Evolutionary conservation across 1,284 basidiomycete genomes (phyloP), one percentile per base, ranked within the genome.

Genomic region (Leccinum discolor): DNA sequence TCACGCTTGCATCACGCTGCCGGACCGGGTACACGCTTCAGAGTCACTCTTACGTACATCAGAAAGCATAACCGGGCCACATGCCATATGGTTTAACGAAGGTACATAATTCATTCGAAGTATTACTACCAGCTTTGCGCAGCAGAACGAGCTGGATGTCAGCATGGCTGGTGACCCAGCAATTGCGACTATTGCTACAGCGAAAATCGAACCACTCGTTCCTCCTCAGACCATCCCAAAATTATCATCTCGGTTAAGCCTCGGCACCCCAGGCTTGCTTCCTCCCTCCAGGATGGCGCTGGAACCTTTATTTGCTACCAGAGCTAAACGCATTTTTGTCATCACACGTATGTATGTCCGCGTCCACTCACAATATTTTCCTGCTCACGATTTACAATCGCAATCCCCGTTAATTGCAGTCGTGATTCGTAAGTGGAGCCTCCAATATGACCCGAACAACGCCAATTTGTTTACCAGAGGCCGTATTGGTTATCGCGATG

Each of bases 261-360:
- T 63, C 40, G 61, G 66, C 6, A 32, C 32, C 62, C 42, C 47
- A 68, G 67, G 68, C 64, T 69, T 66, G 16, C 52, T 65, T 60
- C 50, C 29, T 60, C 52, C 44, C 56, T 73, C 58, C 63, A 72
- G 69, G 72, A 91, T 92, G 90, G 84, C 87, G 64, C 79, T 86
- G 61, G 88, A 90, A 81, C 84, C 85, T 26, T 80, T 91, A 59
- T 79, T 92, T 64, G 85, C 85, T 38, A 90, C 89, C 42, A 82
- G 83, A 67, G 85, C 90, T 35, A 89, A 91, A 72, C 80, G 81
- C 69, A 85, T 84, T 60, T 91, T 91, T 77, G 84, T 91, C 68
- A 76, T 78, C 65, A 91, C 86, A 67, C 86, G 89, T 90, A 74
- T 72, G 85, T 74, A 50, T 50, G 10, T 11, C 59, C 42, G n/a